Evolutionary conservation across 805 yeast genomes (phyloP).

Genomic region (Candida sakaeoensis): DNA sequence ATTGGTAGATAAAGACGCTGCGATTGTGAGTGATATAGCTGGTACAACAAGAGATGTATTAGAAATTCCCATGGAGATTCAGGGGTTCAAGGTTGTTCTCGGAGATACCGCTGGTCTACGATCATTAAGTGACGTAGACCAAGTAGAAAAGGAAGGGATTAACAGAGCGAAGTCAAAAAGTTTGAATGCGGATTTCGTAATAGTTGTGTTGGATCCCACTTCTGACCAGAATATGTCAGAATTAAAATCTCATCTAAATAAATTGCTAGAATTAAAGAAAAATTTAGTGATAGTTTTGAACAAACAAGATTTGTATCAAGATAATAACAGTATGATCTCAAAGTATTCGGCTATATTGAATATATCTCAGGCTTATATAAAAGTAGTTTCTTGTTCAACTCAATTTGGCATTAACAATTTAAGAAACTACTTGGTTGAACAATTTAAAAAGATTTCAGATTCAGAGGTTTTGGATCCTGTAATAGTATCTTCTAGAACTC

Average conservation of each 20-base stretch:
- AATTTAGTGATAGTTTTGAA: slow-evolving; percentile 49
- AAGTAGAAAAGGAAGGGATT: slow-evolving; percentile 78
- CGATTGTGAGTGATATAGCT: slow-evolving; percentile 86
- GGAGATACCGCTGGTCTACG: slow-evolving; percentile 96
- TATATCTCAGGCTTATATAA: slow-evolving; percentile 14
- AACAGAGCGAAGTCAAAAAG: slow-evolving; percentile 65
- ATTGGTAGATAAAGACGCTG: slow-evolving; percentile 76
- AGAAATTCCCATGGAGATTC: slow-evolving; percentile 74
- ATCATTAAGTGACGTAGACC: slow-evolving; percentile 41
- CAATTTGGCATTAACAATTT: slow-evolving; percentile 55
- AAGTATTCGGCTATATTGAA: slow-evolving; percentile 12
- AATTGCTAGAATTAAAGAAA: slow-evolving; percentile 16
- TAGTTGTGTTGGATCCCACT: slow-evolving; percentile 55
- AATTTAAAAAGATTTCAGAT: slow-evolving; percentile 48
- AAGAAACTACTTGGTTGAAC: slow-evolving; percentile 33
- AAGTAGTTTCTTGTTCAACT: slow-evolving; percentile 56
- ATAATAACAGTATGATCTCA: slow-evolving; percentile 14
- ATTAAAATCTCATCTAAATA: slow-evolving; percentile 13
- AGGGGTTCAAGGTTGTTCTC: slow-evolving; percentile 77
- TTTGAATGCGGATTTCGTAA: slow-evolving; percentile 57
- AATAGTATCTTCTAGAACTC: slow-evolving; percentile 68
- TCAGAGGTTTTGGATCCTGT: slow-evolving; percentile 60
- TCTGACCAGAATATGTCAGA: slow-evolving; percentile 22
- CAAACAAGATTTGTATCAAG: slow-evolving; percentile 50
- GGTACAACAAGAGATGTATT: slow-evolving; percentile 93